These are phyloP conservation scores for Melampsora americana DNA, from an alignment of 1,284 basidiomycete species.

Conservation along the genomic window DNA sequence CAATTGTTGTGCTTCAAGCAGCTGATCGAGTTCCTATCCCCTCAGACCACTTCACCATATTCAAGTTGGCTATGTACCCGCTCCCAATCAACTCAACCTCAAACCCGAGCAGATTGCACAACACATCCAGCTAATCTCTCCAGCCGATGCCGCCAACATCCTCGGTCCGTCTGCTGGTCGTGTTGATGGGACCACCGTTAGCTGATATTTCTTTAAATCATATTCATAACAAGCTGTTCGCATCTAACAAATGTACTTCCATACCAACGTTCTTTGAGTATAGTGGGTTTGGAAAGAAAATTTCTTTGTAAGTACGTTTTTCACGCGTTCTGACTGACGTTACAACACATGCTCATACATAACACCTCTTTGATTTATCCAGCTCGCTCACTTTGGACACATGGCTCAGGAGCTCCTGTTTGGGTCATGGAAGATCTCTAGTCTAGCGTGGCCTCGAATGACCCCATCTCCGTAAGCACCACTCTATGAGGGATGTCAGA, in stretches of 20 bases:
- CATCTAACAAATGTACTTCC: neutral
- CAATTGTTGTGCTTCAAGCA: neutral
- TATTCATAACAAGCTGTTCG: neutral
- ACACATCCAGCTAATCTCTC: slow-evolving; percentile 64
- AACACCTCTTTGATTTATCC: slow-evolving; percentile 59
- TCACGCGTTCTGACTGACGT: neutral
- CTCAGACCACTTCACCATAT: slow-evolving; percentile 64
- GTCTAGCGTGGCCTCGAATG: slow-evolving; percentile 76
- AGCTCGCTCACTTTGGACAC: slow-evolving; percentile 12
- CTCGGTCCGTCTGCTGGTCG: slow-evolving; percentile 63
- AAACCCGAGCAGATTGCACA: slow-evolving; percentile 67
- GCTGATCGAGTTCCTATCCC: slow-evolving; percentile 69
- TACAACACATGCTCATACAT: neutral
- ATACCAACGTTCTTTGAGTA: neutral
- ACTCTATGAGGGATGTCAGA: slow-evolving; percentile 63
- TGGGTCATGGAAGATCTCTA: slow-evolving; percentile 67
- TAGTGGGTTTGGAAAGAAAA: slow-evolving; percentile 10
- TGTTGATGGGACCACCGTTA: slow-evolving; percentile 68
- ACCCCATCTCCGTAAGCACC: slow-evolving; percentile 69
- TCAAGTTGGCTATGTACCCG: slow-evolving; percentile 68
- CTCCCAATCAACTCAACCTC: slow-evolving; percentile 62
- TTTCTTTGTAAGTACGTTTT: neutral
- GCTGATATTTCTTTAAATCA: slow-evolving; percentile 58
- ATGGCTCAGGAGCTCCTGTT: slow-evolving; percentile 26
- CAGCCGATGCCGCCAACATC: slow-evolving; percentile 62